A percentile compares a stretch with the other conserved stretches of the same genome.
Evolutionary conservation across 345 rosid genomes (phyloP).

Genomic region (Eucalyptus guilfoylei): DNA sequence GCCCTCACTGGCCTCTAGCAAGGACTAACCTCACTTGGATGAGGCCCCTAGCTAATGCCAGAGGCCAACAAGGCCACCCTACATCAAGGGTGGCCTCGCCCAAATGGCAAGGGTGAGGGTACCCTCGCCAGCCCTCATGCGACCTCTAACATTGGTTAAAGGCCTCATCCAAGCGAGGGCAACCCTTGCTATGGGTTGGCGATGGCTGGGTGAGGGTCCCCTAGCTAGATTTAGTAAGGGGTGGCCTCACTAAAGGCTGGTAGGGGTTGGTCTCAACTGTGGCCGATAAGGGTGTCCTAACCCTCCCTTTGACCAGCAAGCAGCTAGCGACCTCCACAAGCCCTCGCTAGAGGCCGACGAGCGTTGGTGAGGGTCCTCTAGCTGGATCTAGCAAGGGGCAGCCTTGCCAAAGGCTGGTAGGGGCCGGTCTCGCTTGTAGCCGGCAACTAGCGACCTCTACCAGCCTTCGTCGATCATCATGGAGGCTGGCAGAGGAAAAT

Average conservation of each 20-base stretch:
- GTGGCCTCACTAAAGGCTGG: too few relatives aligned
- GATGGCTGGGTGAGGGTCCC: too few relatives aligned
- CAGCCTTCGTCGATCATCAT: too few relatives aligned
- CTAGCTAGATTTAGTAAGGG: too few relatives aligned
- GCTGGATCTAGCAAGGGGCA: fast-evolving
- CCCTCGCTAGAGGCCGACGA: too few relatives aligned
- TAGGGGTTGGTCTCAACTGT: fast-evolving
- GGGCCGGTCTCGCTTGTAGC: fast-evolving
- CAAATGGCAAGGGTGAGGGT: too few relatives aligned
- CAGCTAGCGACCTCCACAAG: too few relatives aligned
- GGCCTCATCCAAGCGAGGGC: fast-evolving
- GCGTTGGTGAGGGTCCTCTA: fast-evolving
- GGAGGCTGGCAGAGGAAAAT: too few relatives aligned
- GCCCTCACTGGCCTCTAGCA: fast-evolving
- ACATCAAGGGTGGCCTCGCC: fast-evolving
- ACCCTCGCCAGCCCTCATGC: fast-evolving
- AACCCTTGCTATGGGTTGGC: fast-evolving
- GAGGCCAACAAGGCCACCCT: too few relatives aligned
- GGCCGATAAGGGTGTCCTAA: too few relatives aligned
- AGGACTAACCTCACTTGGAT: too few relatives aligned
- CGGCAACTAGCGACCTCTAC: too few relatives aligned
- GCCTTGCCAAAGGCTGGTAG: fast-evolving
- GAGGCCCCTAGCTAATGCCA: fast-evolving
- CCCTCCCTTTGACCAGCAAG: fast-evolving
- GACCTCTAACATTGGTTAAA: fast-evolving